Base-by-base conservation (phyloP, 805 yeast species). In the Starmerella lactis-condensi region DNA sequence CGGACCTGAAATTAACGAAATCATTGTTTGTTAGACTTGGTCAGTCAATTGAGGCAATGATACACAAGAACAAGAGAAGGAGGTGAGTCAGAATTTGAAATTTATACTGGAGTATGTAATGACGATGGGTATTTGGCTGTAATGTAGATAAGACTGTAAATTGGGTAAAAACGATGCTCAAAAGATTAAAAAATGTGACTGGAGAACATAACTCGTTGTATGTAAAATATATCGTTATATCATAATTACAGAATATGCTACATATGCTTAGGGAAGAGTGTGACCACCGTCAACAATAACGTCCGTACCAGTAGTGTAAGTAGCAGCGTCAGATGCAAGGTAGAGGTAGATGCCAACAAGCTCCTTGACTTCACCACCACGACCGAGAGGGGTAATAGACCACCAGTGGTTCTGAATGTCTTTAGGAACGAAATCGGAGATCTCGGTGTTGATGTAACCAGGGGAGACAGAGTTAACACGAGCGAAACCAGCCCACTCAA, bases 401-500 rank as follows among this genome's bases (percentile, higher is more conserved):
- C 62, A 52, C 77, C 77, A 71, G 38, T 57, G 54, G 32, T 56
- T 52, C 47, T 60, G 58, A 36, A 60, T 56, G 25, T 63, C 66
- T 30, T 48, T 44, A 21, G 67, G 64, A 5, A 64, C 50, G 30
- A 57, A 58, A 40, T 58, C 62, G 5, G 71, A 61, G 40, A 78
- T 62, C 39, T 73, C 79, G 6, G 91, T 75, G 36, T 64, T 66
- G 38, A 77, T 74, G 59, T 79, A 78, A n/a, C 93, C 93, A 15
- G 93, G 93, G 11, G 81, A 71, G 19, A 78, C 65, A 18, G 77
- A 61, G 59, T 78, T 78, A 35, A 73, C 85, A 42, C 92, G 65
- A n/a, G 85, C 91, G 47, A 75, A 75, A 1, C 72, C 67, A n/a
- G 82, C 69, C 83, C 89, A 81, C 57, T 81, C 93, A 25, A 79